Percentiles rank a stretch among this genome's conserved stretches.
These are phyloP conservation scores for Stropharia rugosoannulata DNA, from an alignment of 768 basidiomycete genomes.

Conservation along the genomic window DNA sequence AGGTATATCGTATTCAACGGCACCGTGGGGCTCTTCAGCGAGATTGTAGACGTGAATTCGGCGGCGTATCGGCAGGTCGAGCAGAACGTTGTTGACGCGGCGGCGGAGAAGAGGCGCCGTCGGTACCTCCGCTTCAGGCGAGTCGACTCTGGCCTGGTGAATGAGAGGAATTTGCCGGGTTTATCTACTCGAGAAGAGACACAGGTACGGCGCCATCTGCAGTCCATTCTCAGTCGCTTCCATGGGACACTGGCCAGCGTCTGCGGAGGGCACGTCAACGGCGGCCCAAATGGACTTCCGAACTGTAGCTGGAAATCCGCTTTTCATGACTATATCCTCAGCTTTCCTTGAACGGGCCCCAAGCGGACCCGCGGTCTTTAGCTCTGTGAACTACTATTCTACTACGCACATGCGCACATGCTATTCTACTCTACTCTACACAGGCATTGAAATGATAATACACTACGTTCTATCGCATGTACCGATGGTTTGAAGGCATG, in stretches of 20 bases:
- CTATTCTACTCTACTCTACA: not conserved
- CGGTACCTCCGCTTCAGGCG: conserved; percentile 9
- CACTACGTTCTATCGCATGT: too few relatives aligned
- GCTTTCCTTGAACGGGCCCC: conserved; percentile 45
- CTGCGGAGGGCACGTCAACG: conserved; percentile 44
- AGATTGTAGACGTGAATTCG: conserved; percentile 35
- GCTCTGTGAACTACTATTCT: not conserved
- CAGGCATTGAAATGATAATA: too few relatives aligned
- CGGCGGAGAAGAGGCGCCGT: conserved; percentile 3
- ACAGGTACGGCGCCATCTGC: conserved; percentile 11
- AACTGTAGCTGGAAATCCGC: conserved; percentile 58
- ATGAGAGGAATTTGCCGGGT: not conserved
- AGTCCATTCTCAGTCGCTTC: conserved; percentile 9
- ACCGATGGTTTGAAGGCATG: too few relatives aligned
- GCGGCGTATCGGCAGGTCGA: conserved; percentile 43
- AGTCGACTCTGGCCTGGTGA: not conserved
- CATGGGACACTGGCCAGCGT: conserved; percentile 6
- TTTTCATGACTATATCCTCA: conserved; percentile 64
- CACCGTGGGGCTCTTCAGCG: conserved; percentile 32
- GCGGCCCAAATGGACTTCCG: conserved; percentile 31
- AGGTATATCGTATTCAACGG: conserved; percentile 47
- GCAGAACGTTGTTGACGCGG: conserved; percentile 34
- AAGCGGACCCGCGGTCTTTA: not conserved
- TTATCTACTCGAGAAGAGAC: conserved; percentile 8
- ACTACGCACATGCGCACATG: not conserved